These are phyloP conservation scores for Solanum pimpinellifolium DNA, from an alignment of 257 asterid species.

Conservation along the genomic window DNA sequence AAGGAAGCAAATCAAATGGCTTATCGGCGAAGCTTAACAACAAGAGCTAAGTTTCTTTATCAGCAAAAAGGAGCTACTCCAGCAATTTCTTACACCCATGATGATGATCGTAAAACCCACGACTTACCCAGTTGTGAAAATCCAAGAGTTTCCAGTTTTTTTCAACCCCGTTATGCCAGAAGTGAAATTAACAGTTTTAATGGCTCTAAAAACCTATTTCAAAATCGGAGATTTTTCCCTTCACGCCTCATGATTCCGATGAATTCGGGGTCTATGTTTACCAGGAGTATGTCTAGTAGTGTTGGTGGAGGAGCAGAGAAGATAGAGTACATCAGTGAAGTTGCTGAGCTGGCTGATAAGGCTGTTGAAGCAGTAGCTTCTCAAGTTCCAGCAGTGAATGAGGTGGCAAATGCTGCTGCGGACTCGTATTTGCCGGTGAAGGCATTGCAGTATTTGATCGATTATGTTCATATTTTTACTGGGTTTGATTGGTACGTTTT, in stretches of 20 bases:
- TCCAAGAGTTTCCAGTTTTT: conserved; percentile 9
- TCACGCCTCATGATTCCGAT: conserved; percentile 10
- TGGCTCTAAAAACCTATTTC: conserved; percentile 13
- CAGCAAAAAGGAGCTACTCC: conserved; percentile 41
- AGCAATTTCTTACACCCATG: conserved; percentile 26
- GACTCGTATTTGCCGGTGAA: conserved; percentile 78
- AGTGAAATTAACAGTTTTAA: conserved; percentile 10
- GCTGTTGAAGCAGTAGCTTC: conserved; percentile 39
- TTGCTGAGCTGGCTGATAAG: conserved; percentile 45
- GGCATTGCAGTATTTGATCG: conserved; percentile 64
- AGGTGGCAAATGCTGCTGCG: conserved; percentile 76
- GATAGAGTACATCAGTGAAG: conserved; percentile 40
- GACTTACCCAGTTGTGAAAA: conserved; percentile 2
- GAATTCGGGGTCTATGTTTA: conserved; percentile 22
- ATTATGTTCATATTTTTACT: conserved; percentile 50
- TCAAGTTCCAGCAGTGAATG: conserved; percentile 52
- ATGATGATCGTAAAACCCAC: conserved; percentile 19
- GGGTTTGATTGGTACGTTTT: conserved; percentile 56
- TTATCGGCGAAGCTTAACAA: conserved; percentile 49
- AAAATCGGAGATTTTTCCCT: conserved; percentile 18
- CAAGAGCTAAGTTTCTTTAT: conserved; percentile 58
- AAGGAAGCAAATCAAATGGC: conserved; percentile 37
- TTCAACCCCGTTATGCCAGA: conserved; percentile 14
- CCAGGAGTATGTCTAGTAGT: conserved; percentile 42
- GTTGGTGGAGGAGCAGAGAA: conserved; percentile 43